Conservation (phyloP, 2,329 filamentous ascomycete genomes). For the Anisogramma anomala region DNA sequence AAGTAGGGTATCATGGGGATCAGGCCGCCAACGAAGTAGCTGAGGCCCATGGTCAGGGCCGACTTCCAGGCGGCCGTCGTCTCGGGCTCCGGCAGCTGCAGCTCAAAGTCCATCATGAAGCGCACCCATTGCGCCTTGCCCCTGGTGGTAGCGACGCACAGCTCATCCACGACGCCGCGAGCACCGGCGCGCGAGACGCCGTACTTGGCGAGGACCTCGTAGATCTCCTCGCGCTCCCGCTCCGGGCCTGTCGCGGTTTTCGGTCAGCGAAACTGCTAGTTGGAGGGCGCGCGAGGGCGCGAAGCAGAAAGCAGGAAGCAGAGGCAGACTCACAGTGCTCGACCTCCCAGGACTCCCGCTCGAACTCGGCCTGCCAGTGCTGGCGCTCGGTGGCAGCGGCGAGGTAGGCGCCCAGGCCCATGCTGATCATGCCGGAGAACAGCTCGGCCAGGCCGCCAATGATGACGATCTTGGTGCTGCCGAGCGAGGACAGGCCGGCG, state of each 20-base stretch:
- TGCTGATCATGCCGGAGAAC: slow-evolving; percentile 63
- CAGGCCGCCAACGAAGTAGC: slow-evolving; percentile 59
- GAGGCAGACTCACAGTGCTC: slow-evolving; percentile 21
- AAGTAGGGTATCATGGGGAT: slow-evolving; percentile 64
- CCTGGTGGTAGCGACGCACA: slow-evolving; percentile 29
- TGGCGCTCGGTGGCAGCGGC: slow-evolving; percentile 48
- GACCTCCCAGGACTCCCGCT: slow-evolving; percentile 33
- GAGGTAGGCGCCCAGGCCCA: slow-evolving; percentile 66
- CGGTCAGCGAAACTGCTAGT: not conserved
- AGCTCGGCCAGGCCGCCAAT: slow-evolving; percentile 43
- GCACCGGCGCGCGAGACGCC: slow-evolving; percentile 32
- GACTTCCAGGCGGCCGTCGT: slow-evolving; percentile 38
- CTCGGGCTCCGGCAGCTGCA: slow-evolving; percentile 34
- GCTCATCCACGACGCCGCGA: slow-evolving; percentile 35
- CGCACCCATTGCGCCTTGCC: slow-evolving; percentile 35
- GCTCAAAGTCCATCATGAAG: slow-evolving; percentile 51
- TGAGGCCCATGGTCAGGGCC: slow-evolving; percentile 53
- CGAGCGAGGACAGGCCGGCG: slow-evolving; percentile 56
- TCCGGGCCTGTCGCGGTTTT: slow-evolving; percentile 20
- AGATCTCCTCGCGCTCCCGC: slow-evolving; percentile 36
- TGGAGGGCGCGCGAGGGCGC: not conserved
- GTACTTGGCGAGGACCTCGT: slow-evolving; percentile 34
- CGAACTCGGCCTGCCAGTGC: slow-evolving; percentile 38
- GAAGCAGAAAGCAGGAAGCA: not conserved
- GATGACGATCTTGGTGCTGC: slow-evolving; percentile 30